Percentiles rank a stretch among this genome's conserved stretches.
These are phyloP conservation scores for Colletotrichum trifolii DNA, from an alignment of 2,329 filamentous ascomycete species.

Conservation along the genomic window DNA sequence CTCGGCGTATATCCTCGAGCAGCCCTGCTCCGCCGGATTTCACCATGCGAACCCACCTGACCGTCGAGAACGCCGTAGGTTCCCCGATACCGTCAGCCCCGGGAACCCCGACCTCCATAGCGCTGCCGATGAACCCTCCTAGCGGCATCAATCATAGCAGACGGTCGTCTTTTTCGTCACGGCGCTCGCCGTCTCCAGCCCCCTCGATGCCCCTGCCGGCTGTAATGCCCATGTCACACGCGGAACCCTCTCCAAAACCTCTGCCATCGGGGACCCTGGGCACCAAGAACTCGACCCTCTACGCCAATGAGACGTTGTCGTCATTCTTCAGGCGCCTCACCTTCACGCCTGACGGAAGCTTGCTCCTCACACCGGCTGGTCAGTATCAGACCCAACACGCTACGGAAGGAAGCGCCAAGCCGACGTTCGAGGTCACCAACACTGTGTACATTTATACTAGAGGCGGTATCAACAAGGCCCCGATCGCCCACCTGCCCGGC, in stretches of 20 bases:
- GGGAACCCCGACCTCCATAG: conserved; percentile 90
- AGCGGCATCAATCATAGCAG: conserved; percentile 70
- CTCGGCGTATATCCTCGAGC: conserved; percentile 87
- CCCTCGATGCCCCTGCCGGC: conserved; percentile 94
- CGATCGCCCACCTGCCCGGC: conserved; percentile 92
- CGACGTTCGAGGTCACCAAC: conserved; percentile 88
- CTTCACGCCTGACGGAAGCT: conserved; percentile 93
- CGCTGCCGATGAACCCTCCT: conserved; percentile 95
- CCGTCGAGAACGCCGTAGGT: conserved; percentile 68
- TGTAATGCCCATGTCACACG: conserved; percentile 79
- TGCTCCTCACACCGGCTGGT: conserved; percentile 93
- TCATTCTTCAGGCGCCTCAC: conserved; percentile 96
- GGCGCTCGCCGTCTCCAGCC: conserved; percentile 91
- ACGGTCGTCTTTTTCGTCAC: conserved; percentile 90
- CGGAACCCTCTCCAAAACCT: conserved; percentile 85
- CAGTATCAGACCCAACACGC: conserved; percentile 89
- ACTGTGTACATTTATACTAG: conserved; percentile 98
- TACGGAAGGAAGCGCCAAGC: conserved; percentile 73
- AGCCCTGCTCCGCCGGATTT: conserved; percentile 93
- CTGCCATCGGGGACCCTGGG: conserved; percentile 69
- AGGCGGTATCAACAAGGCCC: conserved; percentile 95
- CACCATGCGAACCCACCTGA: conserved; percentile 72
- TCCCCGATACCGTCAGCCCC: conserved; percentile 93
- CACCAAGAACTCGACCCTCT: conserved; percentile 87
- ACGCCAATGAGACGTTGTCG: conserved; percentile 95